phyloP scores from a whole-genome alignment of 1,139 yeast species.

The Kodamaea sp. region DNA sequence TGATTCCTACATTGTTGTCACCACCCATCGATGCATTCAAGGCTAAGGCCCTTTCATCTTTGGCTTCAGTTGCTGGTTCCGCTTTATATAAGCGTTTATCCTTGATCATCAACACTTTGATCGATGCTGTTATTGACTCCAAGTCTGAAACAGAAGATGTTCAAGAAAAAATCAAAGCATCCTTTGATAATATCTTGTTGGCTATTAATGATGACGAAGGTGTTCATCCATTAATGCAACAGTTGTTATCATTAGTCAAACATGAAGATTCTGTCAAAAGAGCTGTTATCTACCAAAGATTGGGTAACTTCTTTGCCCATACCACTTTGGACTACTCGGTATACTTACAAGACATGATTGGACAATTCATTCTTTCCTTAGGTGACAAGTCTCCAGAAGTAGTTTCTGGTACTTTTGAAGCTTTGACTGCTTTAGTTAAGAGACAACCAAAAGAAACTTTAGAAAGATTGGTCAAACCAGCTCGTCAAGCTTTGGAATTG shows the following conservation, averaged over 20 bases:
- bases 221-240: slow-evolving; percentile 79
- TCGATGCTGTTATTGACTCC: slow-evolving; percentile 52
- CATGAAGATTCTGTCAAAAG: slow-evolving; percentile 70
- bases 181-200: slow-evolving; percentile 66
- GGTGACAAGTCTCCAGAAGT: slow-evolving; percentile 67
- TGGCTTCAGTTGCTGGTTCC: slow-evolving; percentile 88
- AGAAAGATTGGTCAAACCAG: slow-evolving; percentile 74
- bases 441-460: slow-evolving; percentile 71
- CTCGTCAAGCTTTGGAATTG: slow-evolving; percentile 65
- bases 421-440: slow-evolving; percentile 64
- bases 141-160: slow-evolving; percentile 33
- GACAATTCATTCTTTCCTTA: slow-evolving; percentile 65
- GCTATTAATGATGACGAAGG: slow-evolving; percentile 81
- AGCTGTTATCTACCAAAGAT: slow-evolving; percentile 61
- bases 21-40: slow-evolving; percentile 83
- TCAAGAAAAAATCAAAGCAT: slow-evolving; percentile 40
- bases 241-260: slow-evolving; percentile 69
- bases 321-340: slow-evolving; percentile 68
- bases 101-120: slow-evolving; percentile 66
- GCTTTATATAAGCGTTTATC: slow-evolving; percentile 74
- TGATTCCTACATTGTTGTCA: slow-evolving; percentile 77
- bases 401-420: slow-evolving; percentile 66
- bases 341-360: slow-evolving; percentile 73
- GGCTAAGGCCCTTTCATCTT: slow-evolving; percentile 81
- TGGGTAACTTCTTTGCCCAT: slow-evolving; percentile 65